Percentiles rank a stretch among this genome's conserved stretches.
Evolutionary conservation across 1,139 yeast genomes (phyloP).

Genomic region (Geotrichum histeridarum): DNA sequence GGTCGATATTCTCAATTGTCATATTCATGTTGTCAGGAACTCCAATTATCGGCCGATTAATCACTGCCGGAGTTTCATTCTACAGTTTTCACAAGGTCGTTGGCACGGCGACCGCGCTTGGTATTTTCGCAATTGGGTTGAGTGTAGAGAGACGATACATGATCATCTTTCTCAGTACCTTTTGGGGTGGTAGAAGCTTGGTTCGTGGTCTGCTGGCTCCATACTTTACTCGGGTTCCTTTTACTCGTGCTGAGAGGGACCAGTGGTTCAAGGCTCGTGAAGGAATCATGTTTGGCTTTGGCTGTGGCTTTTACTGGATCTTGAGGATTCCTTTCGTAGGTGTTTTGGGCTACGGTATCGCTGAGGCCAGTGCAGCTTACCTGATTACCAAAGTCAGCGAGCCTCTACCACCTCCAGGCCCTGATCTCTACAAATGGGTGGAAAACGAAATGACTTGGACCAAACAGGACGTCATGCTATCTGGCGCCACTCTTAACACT

Average conservation of each 20-base stretch:
- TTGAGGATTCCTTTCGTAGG: constrained; percentile 47
- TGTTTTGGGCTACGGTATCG: constrained; percentile 50
- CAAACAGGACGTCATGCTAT: constrained; percentile 15
- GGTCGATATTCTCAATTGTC: constrained; percentile 29
- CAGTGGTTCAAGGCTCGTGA: constrained; percentile 54
- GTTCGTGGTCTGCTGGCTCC: constrained; percentile 49
- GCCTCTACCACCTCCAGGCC: constrained; percentile 43
- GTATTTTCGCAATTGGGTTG: constrained; percentile 39
- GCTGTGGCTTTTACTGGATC: constrained; percentile 46
- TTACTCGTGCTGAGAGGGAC: constrained; percentile 42
- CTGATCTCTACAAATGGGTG: constrained; percentile 26
- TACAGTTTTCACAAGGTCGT: constrained; percentile 44
- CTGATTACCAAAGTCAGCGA: constrained; percentile 52
- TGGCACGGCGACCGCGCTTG: constrained; percentile 46
- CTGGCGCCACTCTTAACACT: constrained; percentile 14
- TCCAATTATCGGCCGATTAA: constrained; percentile 43
- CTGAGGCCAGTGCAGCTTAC: constrained; percentile 52
- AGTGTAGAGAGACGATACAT: constrained; percentile 39
- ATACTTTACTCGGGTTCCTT: constrained; percentile 48
- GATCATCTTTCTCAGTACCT: constrained; percentile 41
- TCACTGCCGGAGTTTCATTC: constrained; percentile 44
- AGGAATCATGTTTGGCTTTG: constrained; percentile 57
- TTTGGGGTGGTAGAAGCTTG: constrained; percentile 46
- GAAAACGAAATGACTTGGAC: constrained; percentile 32
- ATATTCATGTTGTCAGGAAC: constrained; percentile 33